Percentiles rank a stretch among this genome's conserved stretches.
phyloP scores from a whole-genome alignment of 768 basidiomycete genomes.

The Lactarius evosmus region DNA sequence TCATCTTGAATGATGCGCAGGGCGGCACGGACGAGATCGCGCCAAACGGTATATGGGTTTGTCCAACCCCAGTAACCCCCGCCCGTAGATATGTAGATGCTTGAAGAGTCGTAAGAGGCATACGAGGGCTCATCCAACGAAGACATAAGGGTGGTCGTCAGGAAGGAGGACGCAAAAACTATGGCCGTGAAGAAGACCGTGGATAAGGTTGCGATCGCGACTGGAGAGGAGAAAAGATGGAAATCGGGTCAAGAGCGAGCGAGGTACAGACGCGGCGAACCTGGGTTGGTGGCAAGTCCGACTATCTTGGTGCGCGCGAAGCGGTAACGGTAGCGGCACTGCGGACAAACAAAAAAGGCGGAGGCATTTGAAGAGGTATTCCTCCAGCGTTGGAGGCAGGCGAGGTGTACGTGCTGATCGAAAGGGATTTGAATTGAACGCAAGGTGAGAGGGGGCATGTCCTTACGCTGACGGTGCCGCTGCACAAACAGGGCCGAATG shows the following conservation, averaged over 20 bases:
- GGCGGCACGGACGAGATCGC: conserved; percentile 28
- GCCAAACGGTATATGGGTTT: conserved; percentile 25
- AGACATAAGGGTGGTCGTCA: conserved; percentile 26
- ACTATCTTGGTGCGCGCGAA: conserved; percentile 67
- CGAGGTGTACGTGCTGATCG: conserved; percentile 70
- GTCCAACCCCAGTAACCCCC: conserved; percentile 23
- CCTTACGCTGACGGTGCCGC: conserved; percentile 69
- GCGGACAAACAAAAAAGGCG: conserved; percentile 77
- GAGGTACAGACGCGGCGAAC: conserved; percentile 36
- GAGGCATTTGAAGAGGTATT: conserved; percentile 55
- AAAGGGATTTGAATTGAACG: conserved; percentile 24
- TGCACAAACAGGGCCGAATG: conserved; percentile 78
- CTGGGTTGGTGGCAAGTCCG: conserved; percentile 75
- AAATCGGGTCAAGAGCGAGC: background rate
- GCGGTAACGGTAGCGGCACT: conserved; percentile 75
- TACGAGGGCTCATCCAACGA: conserved; percentile 20
- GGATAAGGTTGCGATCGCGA: conserved; percentile 48
- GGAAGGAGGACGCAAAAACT: conserved; percentile 26
- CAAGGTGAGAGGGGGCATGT: conserved; percentile 13
- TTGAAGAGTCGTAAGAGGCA: conserved; percentile 10
- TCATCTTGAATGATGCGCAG: conserved; percentile 28
- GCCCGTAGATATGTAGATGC: conserved; percentile 4
- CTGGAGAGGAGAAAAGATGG: conserved; percentile 38
- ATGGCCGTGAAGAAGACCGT: conserved; percentile 26
- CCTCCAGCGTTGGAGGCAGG: conserved; percentile 75